A percentile compares a stretch with the other conserved stretches of the same genome.
phyloP scores from a whole-genome alignment of 495 filamentous ascomycete genomes.

The Chaetomium fimeti region DNA sequence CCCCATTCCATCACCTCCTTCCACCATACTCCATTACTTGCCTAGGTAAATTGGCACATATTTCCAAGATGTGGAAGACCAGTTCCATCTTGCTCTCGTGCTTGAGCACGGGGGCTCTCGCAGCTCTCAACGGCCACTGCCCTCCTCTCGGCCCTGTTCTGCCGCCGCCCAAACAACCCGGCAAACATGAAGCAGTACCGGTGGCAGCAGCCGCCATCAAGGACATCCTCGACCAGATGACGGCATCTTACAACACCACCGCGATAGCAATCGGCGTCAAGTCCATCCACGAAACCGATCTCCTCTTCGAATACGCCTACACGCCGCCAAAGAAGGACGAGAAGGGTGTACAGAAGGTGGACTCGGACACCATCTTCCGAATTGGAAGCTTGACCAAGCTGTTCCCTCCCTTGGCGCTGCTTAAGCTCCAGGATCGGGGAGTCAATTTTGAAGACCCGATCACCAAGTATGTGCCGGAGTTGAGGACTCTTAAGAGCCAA shows the following conservation, averaged over 20 bases:
- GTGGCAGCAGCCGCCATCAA: neutral
- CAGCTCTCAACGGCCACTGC: conserved; percentile 36
- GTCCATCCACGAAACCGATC: conserved; percentile 38
- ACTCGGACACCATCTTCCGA: conserved; percentile 51
- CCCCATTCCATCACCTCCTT: neutral
- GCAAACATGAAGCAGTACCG: conserved; percentile 4
- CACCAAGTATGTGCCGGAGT: conserved; percentile 46
- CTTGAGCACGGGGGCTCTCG: conserved; percentile 22
- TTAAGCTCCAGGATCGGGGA: conserved; percentile 35
- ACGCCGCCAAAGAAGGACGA: conserved; percentile 34
- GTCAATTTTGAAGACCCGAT: conserved; percentile 48
- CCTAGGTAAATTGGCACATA: neutral
- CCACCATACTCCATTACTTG: neutral
- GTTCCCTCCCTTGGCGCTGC: conserved; percentile 45
- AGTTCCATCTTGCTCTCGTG: neutral
- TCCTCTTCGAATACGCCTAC: conserved; percentile 36
- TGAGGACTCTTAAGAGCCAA: conserved; percentile 34
- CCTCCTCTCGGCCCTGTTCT: conserved; percentile 40
- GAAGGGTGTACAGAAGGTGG: conserved; percentile 36
- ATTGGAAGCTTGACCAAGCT: conserved; percentile 56
- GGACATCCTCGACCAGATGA: neutral
- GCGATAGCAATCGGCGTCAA: conserved; percentile 39
- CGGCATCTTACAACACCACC: conserved; percentile 24
- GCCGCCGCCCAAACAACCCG: conserved; percentile 19
- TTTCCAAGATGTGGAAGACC: neutral